Evolutionary conservation across 2,329 filamentous ascomycete genomes (phyloP).

Genomic region (Cladosporium sp.): DNA sequence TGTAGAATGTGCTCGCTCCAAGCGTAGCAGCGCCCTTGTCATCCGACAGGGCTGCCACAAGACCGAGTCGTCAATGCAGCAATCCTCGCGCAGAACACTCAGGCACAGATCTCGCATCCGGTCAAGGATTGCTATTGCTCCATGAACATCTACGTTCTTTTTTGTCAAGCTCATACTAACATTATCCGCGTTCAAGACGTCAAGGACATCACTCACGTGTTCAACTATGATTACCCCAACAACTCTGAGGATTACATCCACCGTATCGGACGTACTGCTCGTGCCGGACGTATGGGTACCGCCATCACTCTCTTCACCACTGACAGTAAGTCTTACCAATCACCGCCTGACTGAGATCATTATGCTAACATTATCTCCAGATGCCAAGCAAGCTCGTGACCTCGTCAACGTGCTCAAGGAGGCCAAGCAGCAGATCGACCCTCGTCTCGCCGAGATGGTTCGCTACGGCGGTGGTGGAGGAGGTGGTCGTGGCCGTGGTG

Average conservation of each 20-base stretch:
- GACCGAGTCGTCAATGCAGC: conserved; percentile 29
- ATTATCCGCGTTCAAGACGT: conserved; percentile 81
- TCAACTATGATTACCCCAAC: conserved; percentile 99
- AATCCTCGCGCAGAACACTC: conserved; percentile 28
- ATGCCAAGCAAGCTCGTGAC: conserved; percentile 77
- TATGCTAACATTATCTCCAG: conserved; percentile 40
- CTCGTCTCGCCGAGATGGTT: conserved; percentile 91
- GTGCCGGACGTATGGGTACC: conserved; percentile 84
- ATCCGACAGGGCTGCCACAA: conserved; percentile 27
- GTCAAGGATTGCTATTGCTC: conserved; percentile 54
- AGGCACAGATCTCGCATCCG: conserved; percentile 47
- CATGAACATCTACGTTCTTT: conserved; percentile 46
- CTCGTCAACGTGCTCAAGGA: conserved; percentile 89
- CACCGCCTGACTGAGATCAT: not conserved
- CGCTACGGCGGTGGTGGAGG: conserved; percentile 86
- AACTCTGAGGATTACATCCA: conserved; percentile 73
- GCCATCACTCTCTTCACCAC: conserved; percentile 98
- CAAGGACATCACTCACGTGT: conserved; percentile 99
- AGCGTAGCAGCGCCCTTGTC: conserved; percentile 27
- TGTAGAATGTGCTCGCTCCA: conserved; percentile 35
- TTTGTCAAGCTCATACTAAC: conserved; percentile 34
- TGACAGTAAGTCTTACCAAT: conserved; percentile 76
- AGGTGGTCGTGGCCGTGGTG: conserved; percentile 61
- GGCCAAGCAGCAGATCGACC: conserved; percentile 97
- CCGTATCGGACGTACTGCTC: conserved; percentile 68